Evolutionary conservation across 306 rosid genomes (phyloP).

Genomic region (Lagenaria siceraria): DNA sequence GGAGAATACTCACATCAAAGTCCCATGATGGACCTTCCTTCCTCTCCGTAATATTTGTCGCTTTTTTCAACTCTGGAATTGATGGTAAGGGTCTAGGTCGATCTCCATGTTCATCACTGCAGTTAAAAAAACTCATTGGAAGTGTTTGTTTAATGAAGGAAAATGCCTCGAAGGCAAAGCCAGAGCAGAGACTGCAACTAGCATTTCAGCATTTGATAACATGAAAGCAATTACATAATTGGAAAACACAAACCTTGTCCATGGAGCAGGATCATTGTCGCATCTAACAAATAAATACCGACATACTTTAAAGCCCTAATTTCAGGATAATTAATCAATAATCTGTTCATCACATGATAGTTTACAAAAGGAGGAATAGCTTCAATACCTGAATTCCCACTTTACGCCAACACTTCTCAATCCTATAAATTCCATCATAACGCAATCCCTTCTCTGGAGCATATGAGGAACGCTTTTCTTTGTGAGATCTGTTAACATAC

Average conservation of each 20-base stretch:
- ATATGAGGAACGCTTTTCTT: conserved; percentile 73
- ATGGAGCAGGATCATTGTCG: conserved; percentile 80
- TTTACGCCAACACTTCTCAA: conserved; percentile 85
- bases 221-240: background rate
- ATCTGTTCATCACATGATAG: background rate
- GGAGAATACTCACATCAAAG: conserved; percentile 34
- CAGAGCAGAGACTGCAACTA: background rate
- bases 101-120: conserved; percentile 59
- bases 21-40: conserved; percentile 51
- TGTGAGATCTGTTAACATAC: conserved; percentile 40
- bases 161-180: background rate
- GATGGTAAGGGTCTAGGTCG: conserved; percentile 44
- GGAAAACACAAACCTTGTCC: conserved; percentile 42
- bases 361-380: background rate
- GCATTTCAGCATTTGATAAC: background rate
- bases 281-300: conserved; percentile 67
- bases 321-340: conserved; percentile 7
- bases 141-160: background rate
- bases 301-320: conserved; percentile 62
- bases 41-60: conserved; percentile 38
- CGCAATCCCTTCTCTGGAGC: conserved; percentile 63
- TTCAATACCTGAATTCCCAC: conserved; percentile 49
- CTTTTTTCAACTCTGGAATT: conserved; percentile 36
- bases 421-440: conserved; percentile 76
- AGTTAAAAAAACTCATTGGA: background rate